These are phyloP conservation scores for Myrica gale DNA, from an alignment of 306 rosid species.

Conservation along the genomic window DNA sequence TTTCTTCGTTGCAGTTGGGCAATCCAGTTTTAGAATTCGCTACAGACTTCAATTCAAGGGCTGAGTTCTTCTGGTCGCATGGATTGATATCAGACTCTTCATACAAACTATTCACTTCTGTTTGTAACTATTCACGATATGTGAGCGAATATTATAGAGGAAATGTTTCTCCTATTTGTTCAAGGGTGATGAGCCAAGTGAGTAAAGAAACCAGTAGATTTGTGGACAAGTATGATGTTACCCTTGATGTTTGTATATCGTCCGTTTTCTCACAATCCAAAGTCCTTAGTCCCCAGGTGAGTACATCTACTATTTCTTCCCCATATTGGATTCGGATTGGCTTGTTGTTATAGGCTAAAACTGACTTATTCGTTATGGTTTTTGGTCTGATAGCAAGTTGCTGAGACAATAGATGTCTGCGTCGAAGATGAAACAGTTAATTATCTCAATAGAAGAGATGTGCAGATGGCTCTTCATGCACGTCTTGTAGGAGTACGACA, in stretches of 20 bases:
- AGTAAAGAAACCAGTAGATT: slow-evolving; percentile 55
- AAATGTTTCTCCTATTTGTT: slow-evolving; percentile 46
- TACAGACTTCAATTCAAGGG: slow-evolving; percentile 58
- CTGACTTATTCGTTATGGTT: neutral
- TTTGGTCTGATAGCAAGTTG: slow-evolving; percentile 53
- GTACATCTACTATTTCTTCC: neutral
- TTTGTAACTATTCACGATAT: slow-evolving; percentile 53
- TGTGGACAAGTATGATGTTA: slow-evolving; percentile 63
- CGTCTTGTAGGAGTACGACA: slow-evolving; percentile 65
- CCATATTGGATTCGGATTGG: neutral
- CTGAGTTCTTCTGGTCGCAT: slow-evolving; percentile 62
- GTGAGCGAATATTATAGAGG: slow-evolving; percentile 54
- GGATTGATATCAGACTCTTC: slow-evolving; percentile 59
- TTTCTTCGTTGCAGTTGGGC: slow-evolving; percentile 42
- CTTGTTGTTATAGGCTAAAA: neutral
- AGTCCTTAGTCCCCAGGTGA: slow-evolving; percentile 46
- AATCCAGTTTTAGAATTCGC: slow-evolving; percentile 57
- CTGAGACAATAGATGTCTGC: slow-evolving; percentile 75
- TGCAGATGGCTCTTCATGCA: slow-evolving; percentile 76
- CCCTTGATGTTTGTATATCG: slow-evolving; percentile 59
- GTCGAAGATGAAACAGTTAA: slow-evolving; percentile 86
- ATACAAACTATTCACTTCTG: slow-evolving; percentile 46
- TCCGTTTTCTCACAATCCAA: slow-evolving; percentile 54
- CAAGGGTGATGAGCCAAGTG: slow-evolving; percentile 57
- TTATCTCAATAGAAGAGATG: slow-evolving; percentile 78